Evolutionary conservation across 257 asterid genomes (phyloP), one percentile per base, ranked within the genome.

Genomic region (Solanum gracilifrons): DNA sequence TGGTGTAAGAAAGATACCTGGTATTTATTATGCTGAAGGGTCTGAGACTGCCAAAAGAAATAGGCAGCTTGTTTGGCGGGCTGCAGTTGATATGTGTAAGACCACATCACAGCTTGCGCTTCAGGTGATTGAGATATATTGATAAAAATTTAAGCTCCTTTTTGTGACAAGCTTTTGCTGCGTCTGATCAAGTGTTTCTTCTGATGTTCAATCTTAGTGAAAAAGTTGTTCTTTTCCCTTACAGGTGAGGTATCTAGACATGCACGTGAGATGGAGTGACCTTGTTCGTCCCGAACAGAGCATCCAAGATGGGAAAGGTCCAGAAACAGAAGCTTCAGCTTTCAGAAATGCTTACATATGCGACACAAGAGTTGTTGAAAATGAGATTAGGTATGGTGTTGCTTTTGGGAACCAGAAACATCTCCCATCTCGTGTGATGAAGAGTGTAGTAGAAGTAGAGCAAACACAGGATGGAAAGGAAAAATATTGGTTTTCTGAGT

Each of bases 361-460:
- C 66, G 95, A 89, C 82, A 93, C 92, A 91, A 93, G 93, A 90
- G 84, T 88, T 68, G 75, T 89, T 88, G 97, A 88, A 60, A 87
- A 83, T 46, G 96, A 93, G 90, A 88, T 87, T 33, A 92, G 96
- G 89, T 96, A 96, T 88, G 89, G 94, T 74, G 92, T 95, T 90
- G 94, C 92, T 64, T 95, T 96, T 88, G 93, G 94, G 84, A 92
- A 89, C 91, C 98, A 94, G 92, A 96, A 95, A 82, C 98, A 95
- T 92, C 95, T 96, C 77, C 94, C 99, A 27, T 94, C 98, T 13
- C 98, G 97, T 64, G 93, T 96, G 55, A 91, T 92, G 98, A 95
- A 95, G 93, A 91, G 89, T 89, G 64, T 94, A 39, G 29, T 86
- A 68, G 97, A 96, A 91, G 88, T 87, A 39, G 98, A 92, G 92